A percentile compares a stretch with the other conserved stretches of the same genome.
Conservation (phyloP, 1,284 basidiomycete genomes). For the Trichosporon asahii region DNA sequence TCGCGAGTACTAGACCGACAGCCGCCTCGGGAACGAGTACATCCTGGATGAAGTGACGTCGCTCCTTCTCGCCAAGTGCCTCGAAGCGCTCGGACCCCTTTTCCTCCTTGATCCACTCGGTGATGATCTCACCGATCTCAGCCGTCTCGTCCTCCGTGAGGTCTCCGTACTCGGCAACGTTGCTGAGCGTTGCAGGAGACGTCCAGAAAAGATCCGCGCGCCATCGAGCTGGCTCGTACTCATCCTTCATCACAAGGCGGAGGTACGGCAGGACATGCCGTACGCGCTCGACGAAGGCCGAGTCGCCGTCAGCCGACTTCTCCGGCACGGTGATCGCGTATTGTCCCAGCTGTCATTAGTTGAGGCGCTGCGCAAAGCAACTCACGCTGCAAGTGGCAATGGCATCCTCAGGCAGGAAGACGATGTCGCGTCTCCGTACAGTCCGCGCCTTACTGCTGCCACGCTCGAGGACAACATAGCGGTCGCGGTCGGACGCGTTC, state of each 20-base stretch:
- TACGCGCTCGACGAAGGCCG: neutral
- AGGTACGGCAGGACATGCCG: slow-evolving; percentile 21
- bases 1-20: slow-evolving; percentile 15
- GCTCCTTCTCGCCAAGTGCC: slow-evolving; percentile 16
- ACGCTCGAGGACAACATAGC: slow-evolving; percentile 21
- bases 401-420: slow-evolving; percentile 26
- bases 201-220: slow-evolving; percentile 34
- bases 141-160: slow-evolving; percentile 28
- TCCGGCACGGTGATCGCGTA: neutral
- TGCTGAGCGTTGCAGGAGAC: neutral
- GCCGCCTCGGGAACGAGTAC: slow-evolving; percentile 36
- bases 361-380: neutral
- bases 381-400: slow-evolving; percentile 34
- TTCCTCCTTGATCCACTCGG: slow-evolving; percentile 31
- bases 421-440: slow-evolving; percentile 17
- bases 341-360: slow-evolving; percentile 1
- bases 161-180: slow-evolving; percentile 28
- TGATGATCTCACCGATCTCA: slow-evolving; percentile 22
- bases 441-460: slow-evolving; percentile 10
- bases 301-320: neutral
- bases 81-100: slow-evolving; percentile 33
- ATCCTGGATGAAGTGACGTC: slow-evolving; percentile 20
- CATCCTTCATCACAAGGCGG: slow-evolving; percentile 26
- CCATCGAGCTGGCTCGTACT: slow-evolving; percentile 34
- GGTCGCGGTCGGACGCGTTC: slow-evolving; percentile 19